phyloP scores from a whole-genome alignment of 1,284 basidiomycete species.

The Erythrobasidium hasegawianum region DNA sequence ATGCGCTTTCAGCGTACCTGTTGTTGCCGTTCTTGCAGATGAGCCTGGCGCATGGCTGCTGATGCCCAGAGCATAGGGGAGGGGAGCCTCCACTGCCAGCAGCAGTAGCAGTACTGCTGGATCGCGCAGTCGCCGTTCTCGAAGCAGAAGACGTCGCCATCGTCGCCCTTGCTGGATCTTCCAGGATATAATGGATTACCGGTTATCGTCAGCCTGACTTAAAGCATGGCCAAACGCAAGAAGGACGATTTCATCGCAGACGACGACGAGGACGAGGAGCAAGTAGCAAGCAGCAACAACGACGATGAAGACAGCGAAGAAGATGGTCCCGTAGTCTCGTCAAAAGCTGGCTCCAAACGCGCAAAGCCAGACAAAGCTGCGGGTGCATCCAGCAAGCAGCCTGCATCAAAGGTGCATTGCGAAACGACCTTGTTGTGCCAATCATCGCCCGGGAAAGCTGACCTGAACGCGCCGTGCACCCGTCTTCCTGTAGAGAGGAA shows the following conservation, averaged over 20 bases:
- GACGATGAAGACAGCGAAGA: slow-evolving; percentile 7
- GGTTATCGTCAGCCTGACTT: not conserved
- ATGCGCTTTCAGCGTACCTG: not conserved
- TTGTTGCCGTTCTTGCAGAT: not conserved
- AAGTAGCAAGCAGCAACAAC: slow-evolving; percentile 1
- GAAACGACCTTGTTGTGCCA: no score
- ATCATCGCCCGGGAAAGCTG: no score
- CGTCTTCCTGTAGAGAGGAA: not conserved
- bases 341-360: slow-evolving; percentile 5
- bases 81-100: not conserved
- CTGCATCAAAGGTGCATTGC: slow-evolving; percentile 14
- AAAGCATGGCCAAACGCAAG: not conserved
- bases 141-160: not conserved
- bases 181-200: not conserved
- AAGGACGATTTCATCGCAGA: slow-evolving; percentile 21
- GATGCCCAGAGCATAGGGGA: not conserved
- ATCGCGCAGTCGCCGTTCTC: not conserved
- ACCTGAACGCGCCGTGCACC: no score
- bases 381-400: not conserved
- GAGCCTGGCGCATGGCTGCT: not conserved
- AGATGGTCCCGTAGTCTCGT: not conserved
- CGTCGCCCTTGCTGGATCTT: not conserved
- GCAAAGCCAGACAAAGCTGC: not conserved
- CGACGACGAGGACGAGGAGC: slow-evolving; percentile 6
- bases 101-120: no score